Evolutionary conservation across 306 rosid species (phyloP).

Genomic region (Fragaria vesca): DNA sequence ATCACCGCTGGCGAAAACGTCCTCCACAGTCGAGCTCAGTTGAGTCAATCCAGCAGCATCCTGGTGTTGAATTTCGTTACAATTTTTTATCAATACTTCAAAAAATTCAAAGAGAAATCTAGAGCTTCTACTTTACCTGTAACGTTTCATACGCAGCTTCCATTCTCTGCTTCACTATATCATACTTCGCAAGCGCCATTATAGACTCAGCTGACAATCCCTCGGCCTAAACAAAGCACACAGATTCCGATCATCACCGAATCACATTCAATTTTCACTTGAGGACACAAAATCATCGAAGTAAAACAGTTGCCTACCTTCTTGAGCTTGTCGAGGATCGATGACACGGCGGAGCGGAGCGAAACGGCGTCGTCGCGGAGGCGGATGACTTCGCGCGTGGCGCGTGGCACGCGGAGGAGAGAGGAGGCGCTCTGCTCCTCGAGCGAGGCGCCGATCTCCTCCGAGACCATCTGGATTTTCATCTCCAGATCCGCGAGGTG

Average conservation of each 20-base stretch:
- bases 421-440: conserved; percentile 91
- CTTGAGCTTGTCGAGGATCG: conserved; percentile 87
- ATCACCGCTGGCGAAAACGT: conserved; percentile 96
- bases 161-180: conserved; percentile 96
- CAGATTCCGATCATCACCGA: conserved; percentile 9
- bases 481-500: conserved; percentile 84
- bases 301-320: conserved; percentile 44
- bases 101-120: not conserved
- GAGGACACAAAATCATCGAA: too few relatives aligned
- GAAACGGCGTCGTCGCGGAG: conserved; percentile 91
- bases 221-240: conserved; percentile 62
- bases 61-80: conserved; percentile 32
- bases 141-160: conserved; percentile 92
- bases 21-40: conserved; percentile 93
- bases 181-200: conserved; percentile 91
- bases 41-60: conserved; percentile 99
- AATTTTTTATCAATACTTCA: not conserved
- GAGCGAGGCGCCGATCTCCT: conserved; percentile 88
- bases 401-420: conserved; percentile 92
- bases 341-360: conserved; percentile 77
- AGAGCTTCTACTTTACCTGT: conserved; percentile 52
- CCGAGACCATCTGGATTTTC: conserved; percentile 95
- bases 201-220: conserved; percentile 96
- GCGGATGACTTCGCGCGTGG: conserved; percentile 89
- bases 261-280: not conserved